Evolutionary conservation across 306 rosid species (phyloP).

Genomic region (Cucumis cinereus): DNA sequence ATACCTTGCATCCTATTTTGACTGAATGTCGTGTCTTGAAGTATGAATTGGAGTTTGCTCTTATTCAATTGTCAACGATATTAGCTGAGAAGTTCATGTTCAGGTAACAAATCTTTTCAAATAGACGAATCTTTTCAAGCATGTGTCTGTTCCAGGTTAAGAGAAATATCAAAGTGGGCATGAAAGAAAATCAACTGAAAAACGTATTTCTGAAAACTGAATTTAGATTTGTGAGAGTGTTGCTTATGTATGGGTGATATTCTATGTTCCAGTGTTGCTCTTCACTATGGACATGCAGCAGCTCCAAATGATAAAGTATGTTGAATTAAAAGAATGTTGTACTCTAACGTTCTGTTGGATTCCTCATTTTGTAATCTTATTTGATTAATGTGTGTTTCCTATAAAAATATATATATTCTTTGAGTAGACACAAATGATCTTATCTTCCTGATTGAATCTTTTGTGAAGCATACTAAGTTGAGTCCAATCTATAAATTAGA

Average conservation of each 20-base stretch:
- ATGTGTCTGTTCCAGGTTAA: conserved; percentile 40
- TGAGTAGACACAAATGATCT: neutral
- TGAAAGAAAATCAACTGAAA: conserved; percentile 86
- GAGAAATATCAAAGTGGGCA: conserved; percentile 62
- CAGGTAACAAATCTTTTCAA: conserved; percentile 34
- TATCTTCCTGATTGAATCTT: neutral
- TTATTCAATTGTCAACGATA: conserved; percentile 80
- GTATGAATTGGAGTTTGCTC: conserved; percentile 63
- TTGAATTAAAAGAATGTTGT: neutral
- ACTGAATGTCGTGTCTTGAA: conserved; percentile 82
- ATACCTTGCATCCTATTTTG: conserved; percentile 70
- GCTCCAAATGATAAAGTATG: conserved; percentile 72
- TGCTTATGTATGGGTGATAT: no score
- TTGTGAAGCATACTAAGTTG: neutral
- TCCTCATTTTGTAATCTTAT: no score
- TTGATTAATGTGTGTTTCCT: no score
- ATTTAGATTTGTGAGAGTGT: neutral
- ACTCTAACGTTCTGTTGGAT: neutral
- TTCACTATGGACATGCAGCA: no score
- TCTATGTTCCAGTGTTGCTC: no score
- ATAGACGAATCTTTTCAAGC: neutral
- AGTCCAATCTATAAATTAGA: no score
- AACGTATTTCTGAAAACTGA: conserved; percentile 18
- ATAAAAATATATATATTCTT: no score
- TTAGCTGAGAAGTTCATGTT: conserved; percentile 88